Evolutionary conservation across 495 filamentous ascomycete genomes (phyloP).

Genomic region (Aspergillus bridgeri): DNA sequence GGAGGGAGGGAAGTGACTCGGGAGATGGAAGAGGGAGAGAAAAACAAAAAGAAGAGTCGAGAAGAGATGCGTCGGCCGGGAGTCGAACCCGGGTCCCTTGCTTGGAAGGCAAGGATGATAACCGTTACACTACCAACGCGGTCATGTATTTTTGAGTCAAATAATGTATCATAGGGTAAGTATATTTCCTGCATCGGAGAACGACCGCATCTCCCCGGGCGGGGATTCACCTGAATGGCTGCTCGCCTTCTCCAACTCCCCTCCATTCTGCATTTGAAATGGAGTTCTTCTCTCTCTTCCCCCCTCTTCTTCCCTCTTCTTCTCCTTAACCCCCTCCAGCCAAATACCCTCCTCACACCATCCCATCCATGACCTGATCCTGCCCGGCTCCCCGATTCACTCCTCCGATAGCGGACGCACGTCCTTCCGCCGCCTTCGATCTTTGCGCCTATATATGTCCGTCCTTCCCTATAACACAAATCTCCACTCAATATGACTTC

Average conservation of each 20-base stretch:
- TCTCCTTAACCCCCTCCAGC: neutral
- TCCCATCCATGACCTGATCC: conserved; percentile 3
- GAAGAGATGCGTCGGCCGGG: neutral
- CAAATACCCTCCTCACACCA: neutral
- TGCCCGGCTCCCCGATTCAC: neutral
- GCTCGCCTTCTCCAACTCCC: neutral
- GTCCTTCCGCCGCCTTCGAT: neutral
- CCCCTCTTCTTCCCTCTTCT: neutral
- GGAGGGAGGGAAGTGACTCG: too few species aligned
- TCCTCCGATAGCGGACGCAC: conserved; percentile 16
- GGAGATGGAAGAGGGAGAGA: too few species aligned
- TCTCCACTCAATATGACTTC: conserved; percentile 24
- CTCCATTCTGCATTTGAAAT: neutral
- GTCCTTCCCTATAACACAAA: neutral
- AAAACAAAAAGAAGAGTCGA: neutral
- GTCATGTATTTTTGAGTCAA: too few species aligned
- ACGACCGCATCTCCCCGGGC: neutral
- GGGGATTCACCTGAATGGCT: neutral
- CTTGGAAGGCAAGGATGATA: neutral
- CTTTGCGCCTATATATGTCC: neutral
- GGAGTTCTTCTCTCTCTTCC: too few species aligned
- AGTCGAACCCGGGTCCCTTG: neutral
- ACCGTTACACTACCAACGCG: neutral
- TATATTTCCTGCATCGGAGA: neutral
- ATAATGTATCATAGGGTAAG: too few species aligned